Base-by-base conservation (phyloP, 768 basidiomycete species). In the Auriscalpium microsporum region DNA sequence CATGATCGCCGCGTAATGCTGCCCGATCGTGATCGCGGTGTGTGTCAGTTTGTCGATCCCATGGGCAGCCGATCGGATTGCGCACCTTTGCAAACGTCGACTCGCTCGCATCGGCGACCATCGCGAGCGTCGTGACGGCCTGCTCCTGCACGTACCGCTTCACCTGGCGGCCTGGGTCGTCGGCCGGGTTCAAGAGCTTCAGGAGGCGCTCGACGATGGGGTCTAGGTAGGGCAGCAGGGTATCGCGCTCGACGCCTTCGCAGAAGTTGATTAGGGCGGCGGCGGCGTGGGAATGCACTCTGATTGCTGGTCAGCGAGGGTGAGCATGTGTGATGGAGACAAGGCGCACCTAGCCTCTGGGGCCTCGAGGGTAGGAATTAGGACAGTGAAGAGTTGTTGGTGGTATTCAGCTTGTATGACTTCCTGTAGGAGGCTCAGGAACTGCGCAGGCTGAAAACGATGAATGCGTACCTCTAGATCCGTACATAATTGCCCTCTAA, bases 201-300 rank as follows among this genome's bases (percentile, higher is more conserved):
- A 87, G 71, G 3, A 90, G 74, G 0, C 86, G 79, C 62, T 84
- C 83, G 33, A 94, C 86, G 60, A 92, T 84, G 0, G 81, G 77
- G 52, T 91, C 90, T 16, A 94, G 80, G 67, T 88, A 91, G 0
- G 87, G 87, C 0, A 86, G 62, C 10, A 90, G 78, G 1, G 81
- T 84, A 21, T 87, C 80, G 14, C 82, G 78, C 61, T 82, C 85
- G 37, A 90, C 88, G 37, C 90, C 88, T 66, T 93, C 87, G 68
- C 90, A 94, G 71, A 93, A 93, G 67, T 94, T 94, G 67, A 93
- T 90, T 21, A 94, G 75, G 0, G 90, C 90, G 0, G 91, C 86
- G 0, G 90, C 89, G 1, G 92, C 88, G 63, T 94, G 91, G 0
- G 90, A 78, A 58, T 92, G 90, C 0, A 94, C 89, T 23, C 91